phyloP scores from a whole-genome alignment of 768 basidiomycete genomes.

The Candolleomyces eurysporus region DNA sequence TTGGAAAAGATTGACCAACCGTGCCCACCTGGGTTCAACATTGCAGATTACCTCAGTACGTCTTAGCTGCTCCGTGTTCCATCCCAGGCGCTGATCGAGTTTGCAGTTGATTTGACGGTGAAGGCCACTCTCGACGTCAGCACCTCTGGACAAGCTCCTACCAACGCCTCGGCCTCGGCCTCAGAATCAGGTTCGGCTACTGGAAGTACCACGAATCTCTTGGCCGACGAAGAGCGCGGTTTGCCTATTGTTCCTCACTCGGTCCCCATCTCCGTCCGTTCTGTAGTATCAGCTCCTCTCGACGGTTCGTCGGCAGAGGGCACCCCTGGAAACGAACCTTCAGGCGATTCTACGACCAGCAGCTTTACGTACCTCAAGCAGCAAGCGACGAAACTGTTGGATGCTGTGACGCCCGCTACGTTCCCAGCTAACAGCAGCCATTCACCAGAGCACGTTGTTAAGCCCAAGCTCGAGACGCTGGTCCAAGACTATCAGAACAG shows the following conservation, averaged over 20 bases:
- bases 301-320: constrained; percentile 33
- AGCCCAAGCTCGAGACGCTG: constrained; percentile 66
- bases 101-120: constrained; percentile 70
- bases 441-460: background rate
- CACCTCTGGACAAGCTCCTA: constrained; percentile 33
- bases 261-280: constrained; percentile 37
- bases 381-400: constrained; percentile 74
- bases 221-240: constrained; percentile 72
- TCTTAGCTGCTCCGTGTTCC: constrained; percentile 12
- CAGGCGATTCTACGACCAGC: constrained; percentile 40
- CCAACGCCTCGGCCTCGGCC: constrained; percentile 33
- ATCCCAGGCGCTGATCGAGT: background rate
- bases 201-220: constrained; percentile 25
- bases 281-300: constrained; percentile 42
- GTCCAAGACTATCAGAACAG: constrained; percentile 71
- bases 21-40: constrained; percentile 94
- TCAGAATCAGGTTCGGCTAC: constrained; percentile 39
- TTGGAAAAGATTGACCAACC: constrained; percentile 74
- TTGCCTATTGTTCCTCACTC: constrained; percentile 29
- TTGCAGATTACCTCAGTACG: constrained; percentile 94
- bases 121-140: constrained; percentile 45
- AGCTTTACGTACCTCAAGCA: constrained; percentile 51
- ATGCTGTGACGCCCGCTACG: constrained; percentile 44
- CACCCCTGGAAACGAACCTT: constrained; percentile 31
- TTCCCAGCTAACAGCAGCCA: constrained; percentile 24